Evolutionary conservation across 176 grass and related monocot species (phyloP).

Genomic region (Oropetium thomaeum): DNA sequence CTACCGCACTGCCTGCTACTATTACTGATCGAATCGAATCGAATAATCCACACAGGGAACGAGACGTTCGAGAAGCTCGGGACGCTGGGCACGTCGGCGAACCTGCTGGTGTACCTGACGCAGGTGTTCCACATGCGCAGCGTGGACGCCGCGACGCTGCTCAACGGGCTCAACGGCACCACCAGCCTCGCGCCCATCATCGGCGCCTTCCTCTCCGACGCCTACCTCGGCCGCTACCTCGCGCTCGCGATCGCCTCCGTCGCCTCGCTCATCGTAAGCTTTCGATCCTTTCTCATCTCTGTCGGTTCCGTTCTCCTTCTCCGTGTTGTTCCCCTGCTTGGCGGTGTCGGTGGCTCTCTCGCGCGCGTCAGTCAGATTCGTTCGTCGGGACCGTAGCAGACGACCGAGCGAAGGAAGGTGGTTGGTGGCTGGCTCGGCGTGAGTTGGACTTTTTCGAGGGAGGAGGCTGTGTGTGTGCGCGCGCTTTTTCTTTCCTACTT

Average conservation of each 20-base stretch:
- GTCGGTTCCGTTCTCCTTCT: not conserved
- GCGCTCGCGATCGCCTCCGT: conserved; percentile 76
- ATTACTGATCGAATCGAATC: not conserved
- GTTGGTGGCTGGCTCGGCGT: too few species aligned
- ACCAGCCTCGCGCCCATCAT: conserved; percentile 81
- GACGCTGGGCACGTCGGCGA: conserved; percentile 79
- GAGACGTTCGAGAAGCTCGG: conserved; percentile 97
- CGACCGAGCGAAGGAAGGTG: too few species aligned
- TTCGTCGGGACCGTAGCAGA: too few species aligned
- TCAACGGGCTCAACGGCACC: conserved; percentile 83
- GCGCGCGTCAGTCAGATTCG: too few species aligned
- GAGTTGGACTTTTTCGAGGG: too few species aligned
- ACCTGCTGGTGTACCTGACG: conserved; percentile 93
- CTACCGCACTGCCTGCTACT: too few species aligned
- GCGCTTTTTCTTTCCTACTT: too few species aligned
- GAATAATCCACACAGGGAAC: conserved; percentile 40
- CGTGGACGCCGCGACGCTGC: conserved; percentile 70
- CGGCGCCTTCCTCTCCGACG: conserved; percentile 92
- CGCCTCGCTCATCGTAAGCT: conserved; percentile 64
- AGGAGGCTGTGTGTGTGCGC: too few species aligned
- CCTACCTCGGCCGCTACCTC: conserved; percentile 81
- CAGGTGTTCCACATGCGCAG: conserved; percentile 87
- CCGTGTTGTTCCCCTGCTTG: not conserved
- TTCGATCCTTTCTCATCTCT: not conserved
- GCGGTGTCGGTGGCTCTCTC: not conserved